These are phyloP conservation scores for Coniferiporia weirii DNA, from an alignment of 1,284 basidiomycete species.

Conservation along the genomic window DNA sequence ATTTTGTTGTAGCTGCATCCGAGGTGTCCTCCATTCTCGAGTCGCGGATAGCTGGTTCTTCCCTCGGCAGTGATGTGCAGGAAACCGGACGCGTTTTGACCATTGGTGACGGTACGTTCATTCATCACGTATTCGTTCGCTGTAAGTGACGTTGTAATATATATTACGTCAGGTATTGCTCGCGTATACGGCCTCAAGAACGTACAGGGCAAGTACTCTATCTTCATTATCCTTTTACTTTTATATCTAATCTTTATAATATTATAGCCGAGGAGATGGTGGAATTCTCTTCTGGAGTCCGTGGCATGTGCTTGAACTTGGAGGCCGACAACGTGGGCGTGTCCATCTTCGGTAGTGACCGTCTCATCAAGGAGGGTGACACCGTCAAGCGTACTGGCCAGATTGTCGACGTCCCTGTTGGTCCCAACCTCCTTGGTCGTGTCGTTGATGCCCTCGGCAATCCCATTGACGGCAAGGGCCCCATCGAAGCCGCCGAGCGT, in stretches of 20 bases:
- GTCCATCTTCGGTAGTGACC: constrained; percentile 99
- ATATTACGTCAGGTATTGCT: constrained; percentile 96
- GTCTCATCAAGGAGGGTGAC: constrained; percentile 99
- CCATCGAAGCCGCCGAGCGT: constrained; percentile 89
- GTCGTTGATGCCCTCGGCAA: constrained; percentile 99
- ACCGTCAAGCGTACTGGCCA: constrained; percentile 99
- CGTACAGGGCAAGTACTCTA: constrained; percentile 72
- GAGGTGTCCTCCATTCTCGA: constrained; percentile 99
- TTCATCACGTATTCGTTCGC: constrained; percentile 2
- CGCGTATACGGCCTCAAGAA: constrained; percentile 94
- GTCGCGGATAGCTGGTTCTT: constrained; percentile 92
- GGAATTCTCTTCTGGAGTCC: constrained; percentile 99
- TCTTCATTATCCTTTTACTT: constrained; percentile 16
- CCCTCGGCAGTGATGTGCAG: constrained; percentile 90
- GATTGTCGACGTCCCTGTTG: constrained; percentile 99
- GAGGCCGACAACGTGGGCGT: constrained; percentile 99
- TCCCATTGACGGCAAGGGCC: constrained; percentile 99
- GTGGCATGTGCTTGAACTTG: constrained; percentile 99
- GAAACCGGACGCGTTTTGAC: constrained; percentile 98
- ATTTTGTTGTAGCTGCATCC: constrained; percentile 73
- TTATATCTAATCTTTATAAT: constrained; percentile 2
- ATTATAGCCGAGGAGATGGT: constrained; percentile 98
- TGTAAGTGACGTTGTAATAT: constrained; percentile 2
- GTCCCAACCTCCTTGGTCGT: constrained; percentile 93
- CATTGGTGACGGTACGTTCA: constrained; percentile 30